Base-by-base conservation (phyloP, 179 eudicot species). In the Nepenthes alata region DNA sequence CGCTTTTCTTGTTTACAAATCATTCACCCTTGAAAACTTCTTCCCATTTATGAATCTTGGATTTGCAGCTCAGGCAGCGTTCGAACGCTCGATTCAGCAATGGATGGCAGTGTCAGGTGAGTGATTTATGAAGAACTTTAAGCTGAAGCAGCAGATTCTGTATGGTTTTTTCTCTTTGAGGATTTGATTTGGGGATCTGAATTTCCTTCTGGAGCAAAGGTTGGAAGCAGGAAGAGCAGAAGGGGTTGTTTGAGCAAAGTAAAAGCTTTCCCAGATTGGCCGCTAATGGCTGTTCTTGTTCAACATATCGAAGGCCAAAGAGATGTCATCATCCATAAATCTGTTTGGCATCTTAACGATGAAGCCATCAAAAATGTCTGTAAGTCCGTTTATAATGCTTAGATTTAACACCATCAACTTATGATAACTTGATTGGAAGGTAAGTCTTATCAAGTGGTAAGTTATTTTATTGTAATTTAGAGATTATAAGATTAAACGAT, bases 331-430 rank as follows among this genome's bases (percentile, higher is more conserved):
- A 81, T 85, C 14, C 76, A 83, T 63, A 89, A 89, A 65, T 84
- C 89, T 35, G 70, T 89, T 58, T 89, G 97, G 97, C 97, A 89
- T 37, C 91, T 89, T 25, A 89, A 76, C 70, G 89, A 89, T 73
- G 62, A 74, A 35, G 70, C 79, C 68, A 89, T 89, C 59, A 89
- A 89, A 77, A 87, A 75, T 71, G 89, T 89, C 75, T 87, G 97
- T 89, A 74, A 81, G 95, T 80, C n/a, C 1, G 25, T 25, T 25
- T 25, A 25, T 25, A 25, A 25, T 25, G 25, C 1, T 25, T 25
- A 25, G 25, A 25, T 25, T 25, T 25, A 25, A 0, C 1, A 25
- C 25, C 25, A 25, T 25, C 25, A 25, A 25, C 25, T 25, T 25
- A 25, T 25, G 1, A 25, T 25, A 25, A 25, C 25, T 25, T 25